These are phyloP conservation scores for Penicillium bialowiezense DNA, from an alignment of 495 filamentous ascomycete species.

Conservation along the genomic window DNA sequence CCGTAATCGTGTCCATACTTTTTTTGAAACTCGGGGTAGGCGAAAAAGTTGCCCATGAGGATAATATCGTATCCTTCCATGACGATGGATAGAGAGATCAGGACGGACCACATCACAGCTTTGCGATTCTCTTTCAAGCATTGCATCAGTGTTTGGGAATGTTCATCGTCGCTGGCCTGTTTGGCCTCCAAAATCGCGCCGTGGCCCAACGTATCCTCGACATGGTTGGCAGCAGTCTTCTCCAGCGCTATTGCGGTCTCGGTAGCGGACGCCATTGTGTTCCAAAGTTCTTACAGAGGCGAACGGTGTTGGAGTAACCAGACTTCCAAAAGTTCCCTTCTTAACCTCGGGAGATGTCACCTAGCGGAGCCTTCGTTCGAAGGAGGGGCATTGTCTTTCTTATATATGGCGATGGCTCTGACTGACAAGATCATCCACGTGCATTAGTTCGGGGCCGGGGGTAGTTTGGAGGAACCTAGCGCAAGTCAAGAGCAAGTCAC, in stretches of 20 bases:
- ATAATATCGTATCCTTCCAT: conserved; percentile 54
- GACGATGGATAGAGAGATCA: conserved; percentile 43
- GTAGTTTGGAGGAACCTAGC: conserved; percentile 14
- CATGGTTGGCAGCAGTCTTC: conserved; percentile 25
- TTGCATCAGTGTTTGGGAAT: conserved; percentile 27
- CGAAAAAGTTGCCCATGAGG: conserved; percentile 42
- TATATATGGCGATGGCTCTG: conserved; percentile 5
- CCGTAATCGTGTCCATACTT: conserved; percentile 34
- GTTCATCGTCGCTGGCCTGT: conserved; percentile 33
- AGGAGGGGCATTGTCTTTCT: neutral
- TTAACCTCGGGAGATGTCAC: neutral
- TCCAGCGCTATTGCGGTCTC: conserved; percentile 21
- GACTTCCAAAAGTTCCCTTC: no score
- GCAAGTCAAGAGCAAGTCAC: neutral
- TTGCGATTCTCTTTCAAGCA: conserved; percentile 43
- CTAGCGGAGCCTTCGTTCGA: neutral
- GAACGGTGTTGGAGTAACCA: no score
- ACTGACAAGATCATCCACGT: neutral
- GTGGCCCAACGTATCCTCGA: conserved; percentile 23
- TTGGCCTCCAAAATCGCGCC: conserved; percentile 30
- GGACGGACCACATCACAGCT: conserved; percentile 46
- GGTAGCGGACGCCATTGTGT: conserved; percentile 9
- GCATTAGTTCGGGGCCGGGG: conserved; percentile 2
- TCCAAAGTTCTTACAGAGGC: neutral
- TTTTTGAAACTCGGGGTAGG: conserved; percentile 33